These are phyloP conservation scores for Heliamphora exappendiculata DNA, from an alignment of 148 eudicot genomes.

Conservation along the genomic window DNA sequence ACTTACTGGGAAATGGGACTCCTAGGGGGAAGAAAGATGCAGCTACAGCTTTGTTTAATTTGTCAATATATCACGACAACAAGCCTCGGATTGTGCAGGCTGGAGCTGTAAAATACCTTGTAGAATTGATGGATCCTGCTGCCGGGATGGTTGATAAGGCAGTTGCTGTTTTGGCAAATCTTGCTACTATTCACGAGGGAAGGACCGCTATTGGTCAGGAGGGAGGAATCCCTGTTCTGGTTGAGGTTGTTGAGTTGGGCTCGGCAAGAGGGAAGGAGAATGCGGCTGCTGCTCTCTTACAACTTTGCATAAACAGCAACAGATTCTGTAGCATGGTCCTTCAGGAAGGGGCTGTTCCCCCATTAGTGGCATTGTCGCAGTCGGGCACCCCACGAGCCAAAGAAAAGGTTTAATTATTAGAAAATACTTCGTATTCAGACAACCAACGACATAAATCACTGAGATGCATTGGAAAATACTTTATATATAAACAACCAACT, in stretches of 20 bases:
- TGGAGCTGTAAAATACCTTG: constrained; percentile 66
- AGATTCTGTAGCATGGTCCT: constrained; percentile 57
- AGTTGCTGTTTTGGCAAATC: constrained; percentile 75
- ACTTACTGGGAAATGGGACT: constrained; percentile 60
- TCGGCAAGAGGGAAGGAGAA: constrained; percentile 86
- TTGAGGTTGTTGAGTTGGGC: constrained; percentile 87
- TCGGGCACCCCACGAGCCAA: constrained; percentile 80
- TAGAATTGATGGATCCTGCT: constrained; percentile 83
- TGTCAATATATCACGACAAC: constrained; percentile 70
- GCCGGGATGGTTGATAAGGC: constrained; percentile 90
- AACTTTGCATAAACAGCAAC: constrained; percentile 60
- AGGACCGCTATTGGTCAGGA: constrained; percentile 61
- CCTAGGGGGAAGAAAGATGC: constrained; percentile 90
- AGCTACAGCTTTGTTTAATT: constrained; percentile 67
- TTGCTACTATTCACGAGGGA: constrained; percentile 70
- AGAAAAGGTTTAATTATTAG: constrained; percentile 58
- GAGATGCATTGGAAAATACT: no score
- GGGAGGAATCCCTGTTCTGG: constrained; percentile 66
- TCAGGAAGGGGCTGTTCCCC: constrained; percentile 83
- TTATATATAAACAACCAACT: no score
- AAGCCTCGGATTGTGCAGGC: constrained; percentile 57
- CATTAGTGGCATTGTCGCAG: constrained; percentile 70
- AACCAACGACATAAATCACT: no score
- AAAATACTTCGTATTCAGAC: no score
- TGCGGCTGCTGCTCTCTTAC: constrained; percentile 83